Percentiles rank a stretch among this genome's conserved stretches.
Conservation (phyloP, 352 stramenopile genomes). For the Pythium coloratum region DNA sequence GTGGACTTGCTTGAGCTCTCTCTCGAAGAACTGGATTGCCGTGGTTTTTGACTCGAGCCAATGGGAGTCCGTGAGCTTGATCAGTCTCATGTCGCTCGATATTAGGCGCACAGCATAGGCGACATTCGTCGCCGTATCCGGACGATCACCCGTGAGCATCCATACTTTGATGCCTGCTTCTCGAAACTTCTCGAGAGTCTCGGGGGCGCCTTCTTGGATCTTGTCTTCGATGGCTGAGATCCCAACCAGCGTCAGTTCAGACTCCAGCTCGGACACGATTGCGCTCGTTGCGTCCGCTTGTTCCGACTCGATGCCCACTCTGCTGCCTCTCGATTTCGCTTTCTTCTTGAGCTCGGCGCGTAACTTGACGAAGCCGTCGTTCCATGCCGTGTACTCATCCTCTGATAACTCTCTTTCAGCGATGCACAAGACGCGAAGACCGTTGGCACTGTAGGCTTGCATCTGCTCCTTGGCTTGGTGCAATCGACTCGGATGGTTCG, state of each 20-base stretch:
- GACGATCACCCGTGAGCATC: slow-evolving; percentile 71
- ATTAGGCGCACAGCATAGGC: slow-evolving; percentile 54
- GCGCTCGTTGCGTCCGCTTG: slow-evolving; percentile 36
- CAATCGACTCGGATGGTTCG: slow-evolving; percentile 27
- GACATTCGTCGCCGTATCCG: slow-evolving; percentile 69
- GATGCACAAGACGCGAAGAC: slow-evolving; percentile 74
- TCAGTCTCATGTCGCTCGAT: slow-evolving; percentile 49
- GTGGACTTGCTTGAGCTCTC: slow-evolving; percentile 26
- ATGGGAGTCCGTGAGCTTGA: slow-evolving; percentile 38
- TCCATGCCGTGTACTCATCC: slow-evolving; percentile 59
- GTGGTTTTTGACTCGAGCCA: slow-evolving; percentile 26
- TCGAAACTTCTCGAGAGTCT: slow-evolving; percentile 58
- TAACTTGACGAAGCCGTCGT: slow-evolving; percentile 3
- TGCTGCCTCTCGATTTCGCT: neutral
- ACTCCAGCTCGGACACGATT: slow-evolving; percentile 50
- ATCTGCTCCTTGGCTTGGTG: slow-evolving; percentile 45
- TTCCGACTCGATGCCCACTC: neutral
- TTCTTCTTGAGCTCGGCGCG: slow-evolving; percentile 10
- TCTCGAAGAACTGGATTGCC: slow-evolving; percentile 28
- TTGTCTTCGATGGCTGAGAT: slow-evolving; percentile 71
- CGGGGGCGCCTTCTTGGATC: slow-evolving; percentile 56
- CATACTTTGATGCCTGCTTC: slow-evolving; percentile 71
- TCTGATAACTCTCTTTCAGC: slow-evolving; percentile 51
- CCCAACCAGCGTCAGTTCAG: slow-evolving; percentile 46
- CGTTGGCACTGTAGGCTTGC: slow-evolving; percentile 54